Base-by-base conservation (phyloP, 2,329 filamentous ascomycete genomes). In the Ceratocystis huliohia region DNA sequence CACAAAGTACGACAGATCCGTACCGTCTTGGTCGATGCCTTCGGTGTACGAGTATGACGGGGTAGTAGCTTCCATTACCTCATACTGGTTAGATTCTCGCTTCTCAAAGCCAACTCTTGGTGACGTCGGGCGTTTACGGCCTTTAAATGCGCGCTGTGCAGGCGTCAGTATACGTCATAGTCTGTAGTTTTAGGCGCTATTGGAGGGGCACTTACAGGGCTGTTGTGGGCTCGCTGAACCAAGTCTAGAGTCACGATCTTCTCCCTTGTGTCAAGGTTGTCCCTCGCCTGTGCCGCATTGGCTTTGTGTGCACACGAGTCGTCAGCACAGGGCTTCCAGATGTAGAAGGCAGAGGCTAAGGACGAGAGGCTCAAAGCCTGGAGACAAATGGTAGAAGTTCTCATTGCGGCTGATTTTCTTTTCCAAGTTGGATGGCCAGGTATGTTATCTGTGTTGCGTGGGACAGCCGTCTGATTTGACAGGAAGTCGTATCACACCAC, bases 1-100 rank as follows among this genome's bases (percentile, higher is more conserved):
- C 56, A 84, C 74, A 70, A 88, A 87, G 74, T 88, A 88, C 1
- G 84, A 85, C 70, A 81, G 85, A 71, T 88, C 85, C 17, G 81
- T 82, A 17, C 84, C 85, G 72, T 87, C 84, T 72, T 88, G 85
- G 71, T 82, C 74, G 65, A 88, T 77, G 8, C 83, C 83, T 8
- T 78, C 79, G 50, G 80, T 80, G 70, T 82, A 77, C 41, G 78
- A 73, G 15, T 76, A 74, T 0, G 76, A 75, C 0, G 84, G 78
- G 1, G 77, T 72, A 10, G 71, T 73, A 0, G 83, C 81, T 28
- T 76, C 71, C 69, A 79, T 76, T 13, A 84, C 73, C 1, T 74
- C 71, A 70, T 80, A 85, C 1, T 74, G 71, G 70, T 82, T 83
- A 17, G 73, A 48, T 33, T 59, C 73, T 69, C 81, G 76, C 67